Percentiles rank a stretch among this genome's conserved stretches.
Conservation (phyloP, 2,329 filamentous ascomycete genomes). For the Xenosphaeropsis pyriputrescens region DNA sequence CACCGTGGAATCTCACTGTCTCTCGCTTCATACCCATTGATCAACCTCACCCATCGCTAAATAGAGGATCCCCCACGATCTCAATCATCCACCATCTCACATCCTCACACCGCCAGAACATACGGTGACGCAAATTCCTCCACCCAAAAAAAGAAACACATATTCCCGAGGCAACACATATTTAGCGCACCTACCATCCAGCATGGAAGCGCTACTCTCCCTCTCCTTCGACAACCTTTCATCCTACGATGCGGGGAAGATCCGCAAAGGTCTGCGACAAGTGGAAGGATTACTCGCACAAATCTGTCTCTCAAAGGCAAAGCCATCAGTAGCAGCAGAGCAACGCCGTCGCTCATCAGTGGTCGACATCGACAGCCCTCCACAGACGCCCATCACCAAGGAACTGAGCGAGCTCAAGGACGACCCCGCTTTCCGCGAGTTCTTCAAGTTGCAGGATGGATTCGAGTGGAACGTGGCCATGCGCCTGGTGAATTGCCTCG, state of each 20-base stretch:
- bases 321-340: constrained; percentile 9
- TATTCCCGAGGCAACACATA: too few relatives aligned
- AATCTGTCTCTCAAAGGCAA: constrained; percentile 61
- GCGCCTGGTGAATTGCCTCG: constrained; percentile 72
- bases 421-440: constrained; percentile 86
- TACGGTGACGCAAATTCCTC: too few relatives aligned
- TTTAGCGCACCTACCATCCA: too few relatives aligned
- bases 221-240: constrained; percentile 94
- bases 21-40: too few relatives aligned
- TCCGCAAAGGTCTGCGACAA: constrained; percentile 85
- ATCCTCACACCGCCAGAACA: too few relatives aligned
- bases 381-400: constrained; percentile 30
- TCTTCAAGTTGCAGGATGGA: constrained; percentile 91
- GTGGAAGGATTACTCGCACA: constrained; percentile 89
- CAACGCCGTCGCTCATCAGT: constrained; percentile 11
- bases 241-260: constrained; percentile 77
- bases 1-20: too few relatives aligned
- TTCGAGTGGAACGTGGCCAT: constrained; percentile 97
- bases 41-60: too few relatives aligned
- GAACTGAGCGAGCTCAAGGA: constrained; percentile 54
- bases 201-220: constrained; percentile 82
- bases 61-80: too few relatives aligned
- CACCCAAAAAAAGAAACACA: too few relatives aligned
- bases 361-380: constrained; percentile 22
- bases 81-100: too few relatives aligned